phyloP scores from a whole-genome alignment of 2,329 filamentous ascomycete genomes.

The Paecilomyces fulvus region DNA sequence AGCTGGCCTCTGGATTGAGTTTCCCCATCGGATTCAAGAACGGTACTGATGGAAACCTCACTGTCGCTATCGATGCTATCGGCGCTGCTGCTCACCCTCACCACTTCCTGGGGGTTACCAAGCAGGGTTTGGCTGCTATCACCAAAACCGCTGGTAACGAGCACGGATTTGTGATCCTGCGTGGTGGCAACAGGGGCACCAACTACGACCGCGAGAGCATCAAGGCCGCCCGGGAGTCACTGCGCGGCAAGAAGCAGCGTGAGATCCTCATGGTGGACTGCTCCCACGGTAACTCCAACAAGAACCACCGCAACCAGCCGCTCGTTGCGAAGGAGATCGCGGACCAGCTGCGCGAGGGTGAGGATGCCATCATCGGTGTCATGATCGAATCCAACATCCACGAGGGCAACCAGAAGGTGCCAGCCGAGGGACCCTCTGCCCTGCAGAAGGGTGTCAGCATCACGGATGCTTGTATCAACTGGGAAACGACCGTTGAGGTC shows the following conservation, averaged over 20 bases:
- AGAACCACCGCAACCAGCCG: slow-evolving; percentile 96
- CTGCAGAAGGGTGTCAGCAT: slow-evolving; percentile 89
- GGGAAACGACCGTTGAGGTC: slow-evolving; percentile 74
- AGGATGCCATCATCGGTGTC: slow-evolving; percentile 83
- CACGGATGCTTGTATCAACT: slow-evolving; percentile 92
- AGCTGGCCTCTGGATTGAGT: slow-evolving; percentile 86
- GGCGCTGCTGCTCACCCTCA: slow-evolving; percentile 60
- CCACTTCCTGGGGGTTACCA: slow-evolving; percentile 98
- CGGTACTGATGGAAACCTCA: slow-evolving; percentile 85
- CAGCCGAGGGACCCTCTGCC: slow-evolving; percentile 65
- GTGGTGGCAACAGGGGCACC: slow-evolving; percentile 82
- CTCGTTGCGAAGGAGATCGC: slow-evolving; percentile 75
- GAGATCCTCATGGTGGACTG: slow-evolving; percentile 97
- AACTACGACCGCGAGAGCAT: slow-evolving; percentile 89
- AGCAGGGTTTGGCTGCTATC: slow-evolving; percentile 92
- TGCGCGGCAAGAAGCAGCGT: slow-evolving; percentile 74
- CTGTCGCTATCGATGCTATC: slow-evolving; percentile 91
- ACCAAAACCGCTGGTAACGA: slow-evolving; percentile 89
- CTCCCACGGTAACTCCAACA: slow-evolving; percentile 96
- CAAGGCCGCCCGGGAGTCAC: slow-evolving; percentile 64
- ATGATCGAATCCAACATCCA: slow-evolving; percentile 99
- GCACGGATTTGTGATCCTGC: slow-evolving; percentile 93
- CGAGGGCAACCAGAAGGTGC: slow-evolving; percentile 83
- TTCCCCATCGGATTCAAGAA: slow-evolving; percentile 99
- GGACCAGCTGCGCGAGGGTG: slow-evolving; percentile 79